These are phyloP conservation scores for Leptographium galeiforme DNA, from an alignment of 2,329 filamentous ascomycete genomes.

Conservation along the genomic window DNA sequence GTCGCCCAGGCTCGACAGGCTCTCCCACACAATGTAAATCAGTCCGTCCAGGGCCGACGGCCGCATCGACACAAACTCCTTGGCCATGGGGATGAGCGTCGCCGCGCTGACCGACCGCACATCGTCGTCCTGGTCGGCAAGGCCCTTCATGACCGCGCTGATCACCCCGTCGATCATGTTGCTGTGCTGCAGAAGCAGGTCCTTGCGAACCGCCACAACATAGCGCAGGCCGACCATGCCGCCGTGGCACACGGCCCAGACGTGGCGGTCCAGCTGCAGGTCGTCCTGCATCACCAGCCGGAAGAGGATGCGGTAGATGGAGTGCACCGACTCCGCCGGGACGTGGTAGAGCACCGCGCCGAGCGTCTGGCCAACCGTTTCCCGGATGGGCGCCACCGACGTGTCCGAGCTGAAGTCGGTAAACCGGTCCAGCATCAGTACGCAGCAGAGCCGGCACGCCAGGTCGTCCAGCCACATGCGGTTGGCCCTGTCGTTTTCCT, in stretches of 20 bases:
- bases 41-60: constrained; percentile 64
- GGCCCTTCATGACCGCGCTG: constrained; percentile 83
- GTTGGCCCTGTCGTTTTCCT: constrained; percentile 69
- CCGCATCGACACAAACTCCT: constrained; percentile 82
- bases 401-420: constrained; percentile 97
- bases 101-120: constrained; percentile 93
- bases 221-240: constrained; percentile 96
- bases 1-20: constrained; percentile 89
- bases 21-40: constrained; percentile 95
- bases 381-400: constrained; percentile 87
- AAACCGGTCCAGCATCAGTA: constrained; percentile 94
- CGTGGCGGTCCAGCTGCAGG: constrained; percentile 54
- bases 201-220: constrained; percentile 86
- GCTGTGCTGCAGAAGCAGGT: constrained; percentile 70
- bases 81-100: constrained; percentile 90
- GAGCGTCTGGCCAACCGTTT: constrained; percentile 87
- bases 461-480: constrained; percentile 84
- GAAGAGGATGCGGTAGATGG: constrained; percentile 73
- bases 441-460: constrained; percentile 85
- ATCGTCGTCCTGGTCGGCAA: constrained; percentile 85
- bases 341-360: constrained; percentile 82
- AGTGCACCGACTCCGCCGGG: constrained; percentile 62
- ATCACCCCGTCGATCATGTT: constrained; percentile 88
- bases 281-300: constrained; percentile 87
- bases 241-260: constrained; percentile 94